Base-by-base conservation (phyloP, 1,284 basidiomycete genomes). In the Sanguinoderma infundibulare region DNA sequence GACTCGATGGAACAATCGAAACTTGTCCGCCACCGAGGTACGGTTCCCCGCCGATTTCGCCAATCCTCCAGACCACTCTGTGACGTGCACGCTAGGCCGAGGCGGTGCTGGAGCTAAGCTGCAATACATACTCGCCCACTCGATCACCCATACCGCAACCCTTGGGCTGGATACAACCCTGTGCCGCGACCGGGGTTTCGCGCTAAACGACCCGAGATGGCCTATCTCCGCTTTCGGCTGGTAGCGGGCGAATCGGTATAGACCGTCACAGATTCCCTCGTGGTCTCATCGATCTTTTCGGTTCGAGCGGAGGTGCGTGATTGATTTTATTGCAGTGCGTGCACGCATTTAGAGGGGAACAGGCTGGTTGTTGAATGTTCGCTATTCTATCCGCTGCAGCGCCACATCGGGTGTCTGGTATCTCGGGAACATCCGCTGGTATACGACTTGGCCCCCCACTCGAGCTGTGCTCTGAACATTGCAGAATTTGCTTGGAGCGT, bases 91-190 rank as follows among this genome's bases (percentile, higher is more conserved):
- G n/a, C 49, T 22, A 9, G 32, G 32, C 30, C 49, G 32, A 36
- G 32, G 49, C 49, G 32, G 49, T 51, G 30, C 32, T 22, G 30
- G 12, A 35, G 32, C 20, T 51, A 35, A 51, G 30, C 49, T 20
- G 49, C 32, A 32, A 14, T 51, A 51, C 49, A 51, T 20, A 51
- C 49, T 51, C 49, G 32, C 30, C 49, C 49, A 51, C 42, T 46
- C 5, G 42, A 46, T 49, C 15, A 49, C 9, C 46, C 17, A 46
- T 46, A 15, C n/a, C 40, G 34, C 38, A 39, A 22, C 32, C 30
- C 49, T 34, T 20, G n/a, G 8, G 49, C 7, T 20, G 30, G n/a
- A 26, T 28, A 32, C 46, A 49, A 17, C 9, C 44, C 44, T 10
- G 24, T 46, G 14, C 28, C 46, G 32, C 32, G 30, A 51, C 49